phyloP scores from a whole-genome alignment of 768 basidiomycete genomes.

The Mycena rebaudengoi region DNA sequence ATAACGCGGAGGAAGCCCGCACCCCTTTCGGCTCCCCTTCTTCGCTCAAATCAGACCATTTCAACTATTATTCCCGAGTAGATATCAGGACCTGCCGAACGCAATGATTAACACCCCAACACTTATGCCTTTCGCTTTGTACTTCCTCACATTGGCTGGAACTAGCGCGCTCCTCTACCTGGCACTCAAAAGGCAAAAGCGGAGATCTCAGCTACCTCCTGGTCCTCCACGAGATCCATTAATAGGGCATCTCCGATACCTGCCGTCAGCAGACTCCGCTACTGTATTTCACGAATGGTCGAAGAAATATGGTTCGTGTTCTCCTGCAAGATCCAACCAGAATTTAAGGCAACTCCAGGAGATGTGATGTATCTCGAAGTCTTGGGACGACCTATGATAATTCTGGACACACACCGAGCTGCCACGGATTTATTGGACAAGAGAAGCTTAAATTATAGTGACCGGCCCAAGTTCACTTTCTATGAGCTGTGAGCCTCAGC shows the following conservation, averaged over 20 bases:
- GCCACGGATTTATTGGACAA: conserved; percentile 53
- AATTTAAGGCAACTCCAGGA: conserved; percentile 13
- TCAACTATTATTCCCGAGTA: too few species aligned
- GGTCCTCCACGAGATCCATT: conserved; percentile 1
- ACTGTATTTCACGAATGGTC: conserved; percentile 5
- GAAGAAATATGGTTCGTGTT: neutral
- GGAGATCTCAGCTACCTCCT: neutral
- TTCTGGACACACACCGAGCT: conserved; percentile 45
- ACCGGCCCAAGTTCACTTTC: conserved; percentile 35
- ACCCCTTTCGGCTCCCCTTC: too few species aligned
- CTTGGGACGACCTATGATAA: conserved; percentile 30
- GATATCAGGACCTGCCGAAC: too few species aligned
- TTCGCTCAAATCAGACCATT: too few species aligned
- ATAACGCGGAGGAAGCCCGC: too few species aligned
- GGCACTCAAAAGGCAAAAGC: neutral
- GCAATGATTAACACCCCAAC: too few species aligned
- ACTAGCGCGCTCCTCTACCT: too few species aligned
- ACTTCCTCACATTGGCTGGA: too few species aligned
- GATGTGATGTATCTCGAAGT: conserved; percentile 30
- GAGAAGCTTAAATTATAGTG: conserved; percentile 46
- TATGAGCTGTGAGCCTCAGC: conserved; percentile 26
- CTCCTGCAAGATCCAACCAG: neutral
- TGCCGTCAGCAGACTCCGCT: neutral
- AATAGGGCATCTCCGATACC: conserved; percentile 1
- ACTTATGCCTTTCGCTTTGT: too few species aligned